phyloP scores from a whole-genome alignment of 306 rosid genomes.

The Cicer arietinum region DNA sequence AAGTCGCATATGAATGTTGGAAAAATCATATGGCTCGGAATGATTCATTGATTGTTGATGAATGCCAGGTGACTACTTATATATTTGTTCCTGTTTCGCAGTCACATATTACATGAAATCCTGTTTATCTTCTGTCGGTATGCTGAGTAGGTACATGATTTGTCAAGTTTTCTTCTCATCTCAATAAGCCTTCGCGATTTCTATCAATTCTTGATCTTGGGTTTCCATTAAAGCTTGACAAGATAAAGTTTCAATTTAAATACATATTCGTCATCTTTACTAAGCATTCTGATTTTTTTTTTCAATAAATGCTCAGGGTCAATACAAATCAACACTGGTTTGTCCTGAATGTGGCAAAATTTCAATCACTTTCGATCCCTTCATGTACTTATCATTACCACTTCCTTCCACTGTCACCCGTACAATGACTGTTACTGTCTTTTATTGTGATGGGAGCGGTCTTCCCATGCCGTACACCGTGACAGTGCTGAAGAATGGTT shows the following conservation, averaged over 20 bases:
- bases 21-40: slow-evolving; percentile 93
- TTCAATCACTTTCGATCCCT: slow-evolving; percentile 97
- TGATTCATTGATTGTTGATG: slow-evolving; percentile 98
- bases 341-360: slow-evolving; percentile 91
- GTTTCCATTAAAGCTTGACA: slow-evolving; percentile 38
- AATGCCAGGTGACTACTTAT: slow-evolving; percentile 82
- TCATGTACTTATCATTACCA: slow-evolving; percentile 97
- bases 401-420: slow-evolving; percentile 90
- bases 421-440: slow-evolving; percentile 80
- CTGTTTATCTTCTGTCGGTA: slow-evolving; percentile 25
- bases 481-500: slow-evolving; percentile 70
- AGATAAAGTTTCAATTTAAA: slow-evolving; percentile 39
- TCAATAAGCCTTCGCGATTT: slow-evolving; percentile 21
- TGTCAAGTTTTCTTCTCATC: slow-evolving; percentile 23
- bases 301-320: slow-evolving; percentile 74
- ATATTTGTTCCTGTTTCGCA: slow-evolving; percentile 29
- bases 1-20: slow-evolving; percentile 97
- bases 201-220: neutral
- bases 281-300: slow-evolving; percentile 30
- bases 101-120: slow-evolving; percentile 22
- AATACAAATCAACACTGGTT: slow-evolving; percentile 96
- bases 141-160: slow-evolving; percentile 7
- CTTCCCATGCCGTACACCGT: slow-evolving; percentile 94
- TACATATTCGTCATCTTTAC: slow-evolving; percentile 17
- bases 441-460: slow-evolving; percentile 82